Evolutionary conservation across 768 basidiomycete genomes (phyloP), one percentile per base, ranked within the genome.

Genomic region (Xerocomellus dryophilus): DNA sequence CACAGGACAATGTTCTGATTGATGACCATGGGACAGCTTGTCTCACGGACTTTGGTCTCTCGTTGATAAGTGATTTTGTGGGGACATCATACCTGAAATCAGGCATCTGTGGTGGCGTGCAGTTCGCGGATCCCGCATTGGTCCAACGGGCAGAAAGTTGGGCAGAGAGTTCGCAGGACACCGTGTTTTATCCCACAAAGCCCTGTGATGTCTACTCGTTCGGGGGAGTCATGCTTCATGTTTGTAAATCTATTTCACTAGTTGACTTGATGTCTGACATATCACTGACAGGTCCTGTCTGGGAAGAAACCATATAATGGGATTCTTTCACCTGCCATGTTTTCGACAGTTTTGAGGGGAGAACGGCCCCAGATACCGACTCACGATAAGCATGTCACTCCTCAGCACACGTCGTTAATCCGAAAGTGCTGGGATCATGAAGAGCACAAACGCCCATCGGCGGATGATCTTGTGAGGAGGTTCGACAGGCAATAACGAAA

Each of bases 11-110:
- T 53, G 73, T 81, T 45, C 67, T 81, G 23, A 70, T 81, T 12
- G 71, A 72, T 8, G 69, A 66, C 6, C 32, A 66, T 4, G 69
- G 69, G 17, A 64, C 70, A 12, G 79, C 79, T 12, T 76, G 75
- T 44, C 66, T 81, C 7, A 73, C 78, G 2, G 80, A 81, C 59
- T 81, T 81, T 55, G 79, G 80, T 6, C 67, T 79, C 17, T 67
- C 66, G 2, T 23, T 67, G 17, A 44, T 54, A 50, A 49, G 17
- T 4, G 70, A 72, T 23, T 66, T 70, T 23, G 21, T 56, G 41
- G 68, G 60, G 12, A 66, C 68, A 27, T 48, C 66, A 10, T 68
- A 68, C 43, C 18, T 71, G 39, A 72, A 66, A 17, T 75, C 76
- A 66, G 23, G 42, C 17, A 43, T 70, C 29, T 56, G 64, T 27